Base-by-base conservation (phyloP, 2,329 filamentous ascomycete genomes). In the Daldinia sp. region DNA sequence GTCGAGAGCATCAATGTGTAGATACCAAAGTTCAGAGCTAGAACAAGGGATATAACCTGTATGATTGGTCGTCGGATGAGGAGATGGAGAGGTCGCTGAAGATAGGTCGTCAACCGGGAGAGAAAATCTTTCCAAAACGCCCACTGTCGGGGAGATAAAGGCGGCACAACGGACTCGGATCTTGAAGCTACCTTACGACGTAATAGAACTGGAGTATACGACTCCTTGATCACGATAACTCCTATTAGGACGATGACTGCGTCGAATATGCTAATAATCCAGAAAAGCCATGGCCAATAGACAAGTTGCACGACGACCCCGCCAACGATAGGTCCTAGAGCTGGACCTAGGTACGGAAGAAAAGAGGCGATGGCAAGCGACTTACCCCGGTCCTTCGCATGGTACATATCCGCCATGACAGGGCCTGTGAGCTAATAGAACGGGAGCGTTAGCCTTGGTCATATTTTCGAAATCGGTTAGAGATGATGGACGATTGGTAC, bases 261-360 rank as follows among this genome's bases (percentile, higher is more conserved):
- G 52, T 86, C 84, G 53, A 76, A 72, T 45, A 90, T 88, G 1
- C 85, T 85, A 2, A 87, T 86, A 0, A 87, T 80, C 77, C 84
- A 91, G 77, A 92, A 92, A 1, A 87, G 83, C 89, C 89, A 92
- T 27, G 85, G 82, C 90, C 89, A 92, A 3, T 82, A 83, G 2
- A 85, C 83, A 64, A 83, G 79, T 68, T 91, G 77, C 0, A 87
- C 80, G 19, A 91, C 87, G 69, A 88, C 86, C 0, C 88, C 89
- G 17, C 89, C 89, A 0, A 87, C 82, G 6, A 92, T 87, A 0
- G 89, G 89, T 0, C 90, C 89, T 1, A 90, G 77, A 0, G 88
- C 88, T 0, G 88, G 89, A 0, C 88, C 89, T 0, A 92, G 81
- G 1, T 72, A 72, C 1, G 71, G 69, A 3, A 75, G 64, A 17